These are phyloP conservation scores for Wallemia ichthyophaga DNA, from an alignment of 1,284 basidiomycete genomes.

Conservation along the genomic window DNA sequence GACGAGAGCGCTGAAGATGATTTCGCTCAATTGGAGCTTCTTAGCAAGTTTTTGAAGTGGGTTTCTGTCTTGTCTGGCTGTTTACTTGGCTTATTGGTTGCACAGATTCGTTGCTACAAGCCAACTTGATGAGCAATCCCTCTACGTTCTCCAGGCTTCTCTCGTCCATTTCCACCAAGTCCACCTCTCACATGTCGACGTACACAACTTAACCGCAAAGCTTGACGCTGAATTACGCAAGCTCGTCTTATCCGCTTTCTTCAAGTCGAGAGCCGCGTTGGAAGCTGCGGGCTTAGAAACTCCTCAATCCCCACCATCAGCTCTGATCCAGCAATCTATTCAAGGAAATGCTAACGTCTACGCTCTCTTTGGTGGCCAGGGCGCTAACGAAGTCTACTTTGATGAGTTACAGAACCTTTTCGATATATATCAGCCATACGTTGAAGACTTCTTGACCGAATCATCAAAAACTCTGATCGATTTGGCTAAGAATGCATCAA, in stretches of 20 bases:
- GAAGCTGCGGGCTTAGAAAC: conserved; percentile 26
- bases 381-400: conserved; percentile 92
- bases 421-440: conserved; percentile 65
- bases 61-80: neutral
- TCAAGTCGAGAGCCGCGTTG: conserved; percentile 39
- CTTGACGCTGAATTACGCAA: conserved; percentile 49
- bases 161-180: conserved; percentile 46
- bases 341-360: conserved; percentile 49
- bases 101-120: neutral
- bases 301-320: conserved; percentile 33
- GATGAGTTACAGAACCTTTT: conserved; percentile 76
- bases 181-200: conserved; percentile 35
- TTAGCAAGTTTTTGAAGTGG: conserved; percentile 7
- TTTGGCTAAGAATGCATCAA: conserved; percentile 28
- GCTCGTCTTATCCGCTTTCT: conserved; percentile 49
- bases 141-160: conserved; percentile 36
- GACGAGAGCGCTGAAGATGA: conserved; percentile 25
- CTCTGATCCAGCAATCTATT: conserved; percentile 39
- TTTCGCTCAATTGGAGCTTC: conserved; percentile 21
- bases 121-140: conserved; percentile 21
- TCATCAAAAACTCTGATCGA: conserved; percentile 42
- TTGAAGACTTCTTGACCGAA: conserved; percentile 33
- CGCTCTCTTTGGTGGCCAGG: conserved; percentile 93
- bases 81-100: neutral
- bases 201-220: conserved; percentile 45